Base-by-base conservation (phyloP, 108 stramenopile genomes). In the Stephanodiscus minutulus region DNA sequence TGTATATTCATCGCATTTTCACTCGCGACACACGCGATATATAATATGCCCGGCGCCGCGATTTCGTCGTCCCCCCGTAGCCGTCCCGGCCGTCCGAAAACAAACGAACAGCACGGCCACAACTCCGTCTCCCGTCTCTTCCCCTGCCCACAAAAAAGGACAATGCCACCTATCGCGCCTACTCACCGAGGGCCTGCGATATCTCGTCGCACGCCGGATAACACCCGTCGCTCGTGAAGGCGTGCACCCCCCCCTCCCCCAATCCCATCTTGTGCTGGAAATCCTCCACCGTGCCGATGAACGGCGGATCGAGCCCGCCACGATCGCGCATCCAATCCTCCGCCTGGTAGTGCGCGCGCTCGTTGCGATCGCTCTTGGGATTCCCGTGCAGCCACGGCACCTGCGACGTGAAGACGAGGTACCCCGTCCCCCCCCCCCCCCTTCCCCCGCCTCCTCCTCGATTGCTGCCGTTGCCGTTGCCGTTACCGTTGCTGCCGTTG, bases 181-280 rank as follows among this genome's bases (percentile, higher is more conserved):
- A 58, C 57, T 58, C 18, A 58, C 57, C 57, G 1, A 58, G 33
- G 7, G 57, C 57, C 36, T 58, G 57, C 28, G 57, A 58, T 58
- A 58, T 36, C 2, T 58, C 57, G 18, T 29, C 25, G 13, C 7
- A 18, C 3, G 57, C 15, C 1, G 57, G 57, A 58, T 58, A 58
- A 6, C 57, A 58, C 35, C 57, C 57, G 33, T 58, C 57, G 18
- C 6, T 36, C 13, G 57, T 58, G 33, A 58, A 58, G 1, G 57
- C 24, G 24, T 36, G 33, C 57, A 58, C 29, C 6, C 18, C 57
- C 57, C 17, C 7, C 7, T 58, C 57, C 7, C 13, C 18, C 57
- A 58, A 17, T 17, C 33, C 29, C 57, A 58, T 29, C 57, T 35
- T 58, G 1, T 3, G n/a, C 28, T 58, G 57, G 33, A 58, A 58